phyloP scores from a whole-genome alignment of 2,329 filamentous ascomycete species.

The Plectosphaerella plurivora region DNA sequence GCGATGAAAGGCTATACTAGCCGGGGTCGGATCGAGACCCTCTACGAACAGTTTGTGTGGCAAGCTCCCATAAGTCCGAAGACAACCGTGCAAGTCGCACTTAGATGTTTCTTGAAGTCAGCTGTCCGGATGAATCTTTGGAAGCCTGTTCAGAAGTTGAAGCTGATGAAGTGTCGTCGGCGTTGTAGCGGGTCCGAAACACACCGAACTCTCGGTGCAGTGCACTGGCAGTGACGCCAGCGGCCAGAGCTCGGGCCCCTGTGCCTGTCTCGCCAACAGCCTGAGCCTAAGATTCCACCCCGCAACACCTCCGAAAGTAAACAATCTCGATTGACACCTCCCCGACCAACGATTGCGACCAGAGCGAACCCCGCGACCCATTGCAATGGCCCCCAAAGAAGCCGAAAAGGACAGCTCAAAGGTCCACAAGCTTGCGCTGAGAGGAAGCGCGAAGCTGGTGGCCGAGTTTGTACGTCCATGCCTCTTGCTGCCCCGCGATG shows the following conservation, averaged over 20 bases:
- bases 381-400: constrained; percentile 13
- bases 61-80: no score
- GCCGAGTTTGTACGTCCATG: constrained; percentile 78
- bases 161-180: no score
- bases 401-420: constrained; percentile 64
- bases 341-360: not conserved
- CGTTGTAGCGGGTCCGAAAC: no score
- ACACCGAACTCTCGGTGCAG: not conserved
- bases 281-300: not conserved
- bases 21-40: no score
- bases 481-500: not conserved
- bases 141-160: no score
- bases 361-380: not conserved
- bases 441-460: constrained; percentile 79
- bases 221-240: not conserved
- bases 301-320: not conserved
- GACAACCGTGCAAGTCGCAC: no score
- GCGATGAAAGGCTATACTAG: no score
- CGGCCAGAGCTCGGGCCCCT: not conserved
- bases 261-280: not conserved
- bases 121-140: no score
- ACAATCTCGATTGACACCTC: not conserved
- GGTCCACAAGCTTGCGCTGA: constrained; percentile 89
- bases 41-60: no score
- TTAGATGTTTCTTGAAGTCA: no score